Conservation (phyloP, 2,329 filamentous ascomycete species). For the Ophiostoma ips region DNA sequence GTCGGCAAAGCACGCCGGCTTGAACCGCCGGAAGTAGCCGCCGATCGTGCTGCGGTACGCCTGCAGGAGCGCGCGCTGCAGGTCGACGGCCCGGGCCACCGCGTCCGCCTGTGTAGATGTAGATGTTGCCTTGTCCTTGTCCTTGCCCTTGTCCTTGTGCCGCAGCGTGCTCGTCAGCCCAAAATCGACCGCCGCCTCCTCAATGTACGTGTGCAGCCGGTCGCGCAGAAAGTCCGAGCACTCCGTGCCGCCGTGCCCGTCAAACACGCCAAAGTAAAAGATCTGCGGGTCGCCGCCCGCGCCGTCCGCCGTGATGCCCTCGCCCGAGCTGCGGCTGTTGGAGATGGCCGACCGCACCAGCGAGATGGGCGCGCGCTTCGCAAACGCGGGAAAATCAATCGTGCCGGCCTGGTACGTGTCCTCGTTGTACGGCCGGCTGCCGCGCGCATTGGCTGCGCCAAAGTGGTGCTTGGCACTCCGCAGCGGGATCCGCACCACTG, state of each 20-base stretch:
- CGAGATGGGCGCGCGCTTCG: slow-evolving; percentile 62
- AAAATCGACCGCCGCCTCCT: slow-evolving; percentile 64
- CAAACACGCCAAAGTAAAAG: slow-evolving; percentile 95
- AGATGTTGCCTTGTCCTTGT: neutral
- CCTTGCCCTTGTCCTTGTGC: slow-evolving; percentile 18
- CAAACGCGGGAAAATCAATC: slow-evolving; percentile 83
- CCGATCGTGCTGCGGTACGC: slow-evolving; percentile 77
- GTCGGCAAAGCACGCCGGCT: slow-evolving; percentile 56
- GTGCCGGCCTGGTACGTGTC: slow-evolving; percentile 90
- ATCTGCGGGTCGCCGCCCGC: slow-evolving; percentile 76
- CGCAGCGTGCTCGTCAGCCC: slow-evolving; percentile 63
- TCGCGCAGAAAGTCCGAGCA: slow-evolving; percentile 80
- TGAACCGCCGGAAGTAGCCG: slow-evolving; percentile 87
- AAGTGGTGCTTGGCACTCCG: slow-evolving; percentile 94
- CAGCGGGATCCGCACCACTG: slow-evolving; percentile 87
- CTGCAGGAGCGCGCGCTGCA: slow-evolving; percentile 58
- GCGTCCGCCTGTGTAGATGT: neutral
- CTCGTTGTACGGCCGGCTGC: slow-evolving; percentile 80
- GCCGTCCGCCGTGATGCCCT: slow-evolving; percentile 58
- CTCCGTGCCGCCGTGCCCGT: slow-evolving; percentile 83
- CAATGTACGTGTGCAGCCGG: slow-evolving; percentile 76
- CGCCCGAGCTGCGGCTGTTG: slow-evolving; percentile 37
- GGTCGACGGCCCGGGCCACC: slow-evolving; percentile 20
- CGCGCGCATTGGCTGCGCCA: slow-evolving; percentile 64
- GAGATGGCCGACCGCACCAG: slow-evolving; percentile 30